Evolutionary conservation across 1,139 yeast genomes (phyloP), one percentile per base, ranked within the genome.

Genomic region (Saccharomycopsis crataegensis): DNA sequence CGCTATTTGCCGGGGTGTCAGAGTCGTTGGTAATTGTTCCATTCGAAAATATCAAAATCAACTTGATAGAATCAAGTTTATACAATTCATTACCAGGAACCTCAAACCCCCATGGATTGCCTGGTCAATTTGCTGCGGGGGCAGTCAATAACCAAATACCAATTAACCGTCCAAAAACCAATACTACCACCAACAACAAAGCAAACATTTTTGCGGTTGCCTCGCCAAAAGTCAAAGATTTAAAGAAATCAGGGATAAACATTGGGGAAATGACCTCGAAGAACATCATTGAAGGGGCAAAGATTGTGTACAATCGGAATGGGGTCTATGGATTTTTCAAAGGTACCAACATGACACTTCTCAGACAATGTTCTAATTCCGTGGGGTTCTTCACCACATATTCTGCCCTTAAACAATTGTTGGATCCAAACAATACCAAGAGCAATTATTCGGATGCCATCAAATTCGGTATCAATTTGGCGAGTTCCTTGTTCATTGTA

Each of bases 1-100:
- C 96, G 6, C 78, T 85, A 51, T 78, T 89, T 73, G 86, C 96
- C 9, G 98, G 94, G 6, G 75, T 83, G 56, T 70, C 83, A 52
- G 99, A 93, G 67, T 83, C 95, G 6, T 62, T 89, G 46, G 79
- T 90, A 74, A 79, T 93, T 36, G 86, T 93, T 32, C 99, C 99
- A 0, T 91, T 93, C 68, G 99, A 93, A 64, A 87, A 83, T 64
- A 76, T 90, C 61, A 90, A 91, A 65, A 84, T 88, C 6, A 78
- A 89, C 12, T 83, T 89, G 93, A 83, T 91, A 59, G 96, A 91
- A 63, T 47, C 55, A 80, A 83, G 62, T 73, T 73, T 5, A 60
- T 73, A 61, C 56, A 38, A 60, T 59, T 40, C 50, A 57, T 57
- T 50, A 56, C 57, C 38, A 54, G 52, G 17, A 53, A 40, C 36